Evolutionary conservation across 441 rosid genomes (phyloP), one percentile per base, ranked within the genome.

Genomic region (Jatropha multifida): DNA sequence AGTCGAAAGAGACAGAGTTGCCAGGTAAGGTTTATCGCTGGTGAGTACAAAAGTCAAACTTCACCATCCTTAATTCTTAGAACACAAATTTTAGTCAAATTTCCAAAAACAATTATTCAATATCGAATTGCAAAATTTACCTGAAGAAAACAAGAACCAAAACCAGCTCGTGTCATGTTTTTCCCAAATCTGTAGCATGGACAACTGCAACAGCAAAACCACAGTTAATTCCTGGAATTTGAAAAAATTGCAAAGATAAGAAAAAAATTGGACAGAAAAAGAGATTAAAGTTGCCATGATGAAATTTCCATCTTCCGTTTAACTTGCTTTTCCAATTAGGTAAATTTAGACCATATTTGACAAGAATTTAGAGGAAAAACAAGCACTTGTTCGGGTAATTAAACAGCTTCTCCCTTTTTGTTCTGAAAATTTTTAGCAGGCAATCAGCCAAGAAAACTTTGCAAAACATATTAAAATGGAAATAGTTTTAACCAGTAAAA

Each of bases 131-230:
- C 38, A 41, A 20, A 66, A n/a, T 49, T 52, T 80, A 92, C 97
- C 97, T 90, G 99, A 80, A 92, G 76, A 81, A 92, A 91, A 75
- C 96, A 92, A 75, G 87, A 84, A 79, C 97, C 92, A 27, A 92
- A 91, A 69, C 99, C 97, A 42, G 90, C 81, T 67, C 98, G 89
- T 56, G 85, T 81, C 98, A 92, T 91, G 86, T 94, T 94, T 81
- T 87, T 90, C 75, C 94, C 97, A 60, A 92, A 94, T 87, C 93
- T 90, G 55, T 90, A 92, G 83, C 97, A 91, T 3, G 98, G 97
- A 81, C 97, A 94, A 72, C 98, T 94, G 89, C 88, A 86, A 79
- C 67, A 84, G 61, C 77, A 81, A 79, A 74, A 3, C 66, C 60
- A 67, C 14, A 23, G 72, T 82, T 59, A 84, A 12, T 48, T 27